phyloP scores from a whole-genome alignment of 495 filamentous ascomycete genomes.

The Penicillium angulare region DNA sequence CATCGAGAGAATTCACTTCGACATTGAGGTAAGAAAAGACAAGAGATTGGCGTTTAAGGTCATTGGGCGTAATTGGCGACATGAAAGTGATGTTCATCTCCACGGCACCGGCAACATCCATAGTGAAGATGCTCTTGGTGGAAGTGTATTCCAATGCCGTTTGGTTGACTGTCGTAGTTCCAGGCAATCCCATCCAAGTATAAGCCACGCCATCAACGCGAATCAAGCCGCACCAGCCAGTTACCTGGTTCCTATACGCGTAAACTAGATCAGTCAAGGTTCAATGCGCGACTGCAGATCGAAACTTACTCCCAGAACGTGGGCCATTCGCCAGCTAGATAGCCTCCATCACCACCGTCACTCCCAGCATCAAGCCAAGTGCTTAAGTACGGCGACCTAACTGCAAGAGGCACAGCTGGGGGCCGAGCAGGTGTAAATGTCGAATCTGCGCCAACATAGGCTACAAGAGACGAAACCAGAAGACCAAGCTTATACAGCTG shows the following conservation, averaged over 20 bases:
- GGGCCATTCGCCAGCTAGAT: conserved; percentile 58
- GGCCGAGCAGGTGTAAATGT: conserved; percentile 55
- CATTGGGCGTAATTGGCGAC: conserved; percentile 55
- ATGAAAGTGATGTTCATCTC: conserved; percentile 57
- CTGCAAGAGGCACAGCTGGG: conserved; percentile 55
- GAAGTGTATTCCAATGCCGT: conserved; percentile 56
- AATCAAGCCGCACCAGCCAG: conserved; percentile 56
- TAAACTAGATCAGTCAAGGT: conserved; percentile 1
- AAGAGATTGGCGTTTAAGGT: conserved; percentile 54
- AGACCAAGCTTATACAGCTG: conserved; percentile 25
- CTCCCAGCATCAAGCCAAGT: conserved; percentile 54
- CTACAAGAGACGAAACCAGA: conserved; percentile 23
- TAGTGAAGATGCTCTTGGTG: conserved; percentile 56
- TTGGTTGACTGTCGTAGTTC: conserved; percentile 45
- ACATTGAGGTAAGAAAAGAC: conserved; percentile 57
- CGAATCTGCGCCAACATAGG: conserved; percentile 35
- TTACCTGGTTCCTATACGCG: conserved; percentile 41
- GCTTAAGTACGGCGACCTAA: conserved; percentile 57
- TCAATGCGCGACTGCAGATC: not conserved
- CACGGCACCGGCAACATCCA: conserved; percentile 46
- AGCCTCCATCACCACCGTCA: conserved; percentile 56
- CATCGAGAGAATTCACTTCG: conserved; percentile 52
- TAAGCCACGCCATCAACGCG: conserved; percentile 55
- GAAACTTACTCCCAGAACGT: conserved; percentile 53
- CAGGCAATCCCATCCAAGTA: conserved; percentile 55